These are phyloP conservation scores for Intubia oerlemansii DNA, from an alignment of 2,329 filamentous ascomycete genomes.

Conservation along the genomic window DNA sequence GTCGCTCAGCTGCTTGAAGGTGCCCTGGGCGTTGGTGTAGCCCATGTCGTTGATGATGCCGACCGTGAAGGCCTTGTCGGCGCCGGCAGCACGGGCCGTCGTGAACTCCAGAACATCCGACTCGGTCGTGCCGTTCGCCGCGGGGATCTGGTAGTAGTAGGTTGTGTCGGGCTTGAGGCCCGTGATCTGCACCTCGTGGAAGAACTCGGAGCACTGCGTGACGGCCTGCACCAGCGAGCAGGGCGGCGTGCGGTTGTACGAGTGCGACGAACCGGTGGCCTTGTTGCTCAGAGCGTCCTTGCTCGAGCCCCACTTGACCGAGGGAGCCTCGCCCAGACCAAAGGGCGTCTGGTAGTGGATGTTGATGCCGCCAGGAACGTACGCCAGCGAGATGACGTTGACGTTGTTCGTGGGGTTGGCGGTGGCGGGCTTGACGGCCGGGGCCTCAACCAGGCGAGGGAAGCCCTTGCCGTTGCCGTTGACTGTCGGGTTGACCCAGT, in stretches of 20 bases:
- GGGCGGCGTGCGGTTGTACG: conserved; percentile 27
- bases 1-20: conserved; percentile 19
- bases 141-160: conserved; percentile 28
- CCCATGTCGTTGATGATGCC: conserved; percentile 31
- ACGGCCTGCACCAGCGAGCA: conserved; percentile 20
- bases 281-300: conserved; percentile 13
- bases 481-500: conserved; percentile 26
- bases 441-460: conserved; percentile 24
- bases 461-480: conserved; percentile 31
- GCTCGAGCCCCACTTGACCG: conserved; percentile 20
- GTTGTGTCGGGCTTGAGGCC: conserved; percentile 20
- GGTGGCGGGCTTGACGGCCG: conserved; percentile 22
- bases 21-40: conserved; percentile 28
- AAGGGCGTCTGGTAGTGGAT: conserved; percentile 32
- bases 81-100: conserved; percentile 21
- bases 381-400: conserved; percentile 27
- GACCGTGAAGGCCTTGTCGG: conserved; percentile 18
- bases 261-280: conserved; percentile 18
- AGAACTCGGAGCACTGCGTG: conserved; percentile 29
- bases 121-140: conserved; percentile 25
- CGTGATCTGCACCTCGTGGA: conserved; percentile 25
- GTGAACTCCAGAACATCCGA: conserved; percentile 24
- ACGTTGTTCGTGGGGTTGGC: conserved; percentile 26
- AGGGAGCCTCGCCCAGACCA: conserved; percentile 21
- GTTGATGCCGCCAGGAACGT: conserved; percentile 25